A percentile compares a stretch with the other conserved stretches of the same genome.
Conservation (phyloP, 2,329 filamentous ascomycete genomes). For the Phoma sp. region DNA sequence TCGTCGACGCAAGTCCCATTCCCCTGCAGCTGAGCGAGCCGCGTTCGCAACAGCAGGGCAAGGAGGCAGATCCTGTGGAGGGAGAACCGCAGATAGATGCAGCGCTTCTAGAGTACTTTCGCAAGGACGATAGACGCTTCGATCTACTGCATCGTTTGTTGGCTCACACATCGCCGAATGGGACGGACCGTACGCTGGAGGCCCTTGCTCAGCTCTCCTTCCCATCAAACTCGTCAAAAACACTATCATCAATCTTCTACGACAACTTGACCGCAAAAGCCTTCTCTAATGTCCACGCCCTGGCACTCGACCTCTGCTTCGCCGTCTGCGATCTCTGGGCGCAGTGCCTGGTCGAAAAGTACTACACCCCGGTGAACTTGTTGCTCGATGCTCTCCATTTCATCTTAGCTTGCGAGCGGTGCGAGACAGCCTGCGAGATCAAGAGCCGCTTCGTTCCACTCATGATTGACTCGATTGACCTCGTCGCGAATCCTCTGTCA, state of each 20-base stretch:
- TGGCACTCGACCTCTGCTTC: slow-evolving; percentile 70
- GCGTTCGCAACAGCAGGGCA: slow-evolving; percentile 48
- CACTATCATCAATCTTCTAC: slow-evolving; percentile 72
- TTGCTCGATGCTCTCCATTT: slow-evolving; percentile 71
- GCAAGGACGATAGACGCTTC: slow-evolving; percentile 49
- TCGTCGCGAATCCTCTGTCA: slow-evolving; percentile 61
- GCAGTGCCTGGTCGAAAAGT: slow-evolving; percentile 69
- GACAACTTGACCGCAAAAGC: slow-evolving; percentile 67
- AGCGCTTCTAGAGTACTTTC: slow-evolving; percentile 48
- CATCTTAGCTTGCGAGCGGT: slow-evolving; percentile 68
- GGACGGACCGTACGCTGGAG: slow-evolving; percentile 71
- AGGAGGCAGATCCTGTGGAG: slow-evolving; percentile 24
- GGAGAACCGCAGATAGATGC: slow-evolving; percentile 27
- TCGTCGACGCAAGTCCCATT: slow-evolving; percentile 70
- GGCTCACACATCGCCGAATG: slow-evolving; percentile 64
- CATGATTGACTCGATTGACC: slow-evolving; percentile 56
- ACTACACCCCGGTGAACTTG: slow-evolving; percentile 69
- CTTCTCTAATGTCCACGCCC: slow-evolving; percentile 58
- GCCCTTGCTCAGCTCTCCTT: slow-evolving; percentile 69
- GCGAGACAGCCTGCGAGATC: slow-evolving; percentile 65
- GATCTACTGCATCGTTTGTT: slow-evolving; percentile 67
- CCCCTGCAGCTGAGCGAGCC: slow-evolving; percentile 60
- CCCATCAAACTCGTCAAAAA: slow-evolving; percentile 62
- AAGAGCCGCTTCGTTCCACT: slow-evolving; percentile 62
- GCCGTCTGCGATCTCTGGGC: slow-evolving; percentile 73